Evolutionary conservation across 129 eudicot genomes (phyloP), one percentile per base, ranked within the genome.

Genomic region (Escallonia rubra): DNA sequence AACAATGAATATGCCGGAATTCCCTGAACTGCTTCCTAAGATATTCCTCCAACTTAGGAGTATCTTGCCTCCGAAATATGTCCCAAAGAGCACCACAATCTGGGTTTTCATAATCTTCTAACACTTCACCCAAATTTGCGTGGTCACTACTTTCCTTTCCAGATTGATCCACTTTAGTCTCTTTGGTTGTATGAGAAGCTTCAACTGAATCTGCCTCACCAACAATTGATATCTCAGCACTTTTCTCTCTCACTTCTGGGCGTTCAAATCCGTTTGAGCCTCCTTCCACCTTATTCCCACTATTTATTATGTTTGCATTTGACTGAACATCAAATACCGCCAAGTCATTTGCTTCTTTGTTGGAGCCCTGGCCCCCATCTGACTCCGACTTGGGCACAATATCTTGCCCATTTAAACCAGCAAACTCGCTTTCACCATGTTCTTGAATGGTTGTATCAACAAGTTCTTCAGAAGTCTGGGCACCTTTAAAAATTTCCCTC

Each of bases 11-110:
- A 62, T 89, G 83, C 77, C 87, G 76, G 57, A 85, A 83, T 55
- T 89, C 90, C 63, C 57, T 79, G 57, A 64, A 75, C 72, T 89
- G 87, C 55, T 78, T 76, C 61, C 57, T 70, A 38, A 85, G 76
- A 77, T 85, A 89, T 51, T 71, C 79, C 68, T 89, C 83, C 68
- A 89, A 60, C 67, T 83, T 77, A 39, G 88, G 80, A 12, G 74
- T 72, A 72, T 90, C 96, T 77, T 90, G 74, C 72, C 84, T 75
- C 45, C 96, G 78, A 34, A 86, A 90, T 13, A 90, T 76, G 63
- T 90, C 96, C 96, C 96, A 90, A 10, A 90, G 46, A 55, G 90
- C 90, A 74, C 87, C 94, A 59, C 90, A 84, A 3, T 81, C 87
- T 43, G 49, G 64, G 59, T 75, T 49, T 41, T 69, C 75, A 41